Evolutionary conservation across 1,284 basidiomycete species (phyloP).

Genomic region (Boletus sp.): DNA sequence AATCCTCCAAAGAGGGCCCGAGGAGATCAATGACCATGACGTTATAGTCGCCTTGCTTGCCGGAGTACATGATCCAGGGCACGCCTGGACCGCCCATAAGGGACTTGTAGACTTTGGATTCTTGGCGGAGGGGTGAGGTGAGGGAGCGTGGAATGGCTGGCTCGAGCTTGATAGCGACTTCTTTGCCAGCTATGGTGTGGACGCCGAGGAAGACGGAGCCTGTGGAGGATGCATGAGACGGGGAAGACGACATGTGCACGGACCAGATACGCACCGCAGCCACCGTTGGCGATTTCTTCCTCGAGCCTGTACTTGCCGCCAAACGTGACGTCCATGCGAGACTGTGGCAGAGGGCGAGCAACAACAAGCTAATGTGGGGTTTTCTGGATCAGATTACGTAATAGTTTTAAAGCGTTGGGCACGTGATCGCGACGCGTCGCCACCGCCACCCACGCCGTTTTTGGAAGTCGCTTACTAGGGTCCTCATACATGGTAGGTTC

Average conservation of each 20-base stretch:
- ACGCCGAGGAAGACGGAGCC: slow-evolving; percentile 93
- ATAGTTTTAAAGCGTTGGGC: slow-evolving; percentile 8
- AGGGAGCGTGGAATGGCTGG: slow-evolving; percentile 62
- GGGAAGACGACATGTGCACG: neutral
- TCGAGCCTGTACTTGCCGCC: slow-evolving; percentile 92
- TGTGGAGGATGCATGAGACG: slow-evolving; percentile 29
- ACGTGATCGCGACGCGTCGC: slow-evolving; percentile 29
- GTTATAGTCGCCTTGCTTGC: slow-evolving; percentile 92
- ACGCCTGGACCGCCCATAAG: slow-evolving; percentile 92
- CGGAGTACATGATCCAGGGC: slow-evolving; percentile 94
- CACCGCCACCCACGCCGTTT: neutral
- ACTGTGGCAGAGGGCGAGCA: slow-evolving; percentile 13
- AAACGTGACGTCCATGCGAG: slow-evolving; percentile 66
- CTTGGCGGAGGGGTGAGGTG: slow-evolving; percentile 77
- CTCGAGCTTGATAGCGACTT: slow-evolving; percentile 96
- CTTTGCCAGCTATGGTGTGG: slow-evolving; percentile 93
- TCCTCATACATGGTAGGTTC: too few relatives aligned
- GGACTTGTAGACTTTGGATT: slow-evolving; percentile 88
- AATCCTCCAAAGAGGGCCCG: slow-evolving; percentile 89
- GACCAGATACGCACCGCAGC: slow-evolving; percentile 66
- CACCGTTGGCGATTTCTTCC: slow-evolving; percentile 92
- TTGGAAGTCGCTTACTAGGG: too few relatives aligned
- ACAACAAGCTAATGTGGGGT: neutral
- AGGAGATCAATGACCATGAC: slow-evolving; percentile 96
- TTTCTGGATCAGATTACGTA: slow-evolving; percentile 26